These are phyloP conservation scores for Xanthoparmelia taractica DNA, from an alignment of 495 filamentous ascomycete genomes.

Conservation along the genomic window DNA sequence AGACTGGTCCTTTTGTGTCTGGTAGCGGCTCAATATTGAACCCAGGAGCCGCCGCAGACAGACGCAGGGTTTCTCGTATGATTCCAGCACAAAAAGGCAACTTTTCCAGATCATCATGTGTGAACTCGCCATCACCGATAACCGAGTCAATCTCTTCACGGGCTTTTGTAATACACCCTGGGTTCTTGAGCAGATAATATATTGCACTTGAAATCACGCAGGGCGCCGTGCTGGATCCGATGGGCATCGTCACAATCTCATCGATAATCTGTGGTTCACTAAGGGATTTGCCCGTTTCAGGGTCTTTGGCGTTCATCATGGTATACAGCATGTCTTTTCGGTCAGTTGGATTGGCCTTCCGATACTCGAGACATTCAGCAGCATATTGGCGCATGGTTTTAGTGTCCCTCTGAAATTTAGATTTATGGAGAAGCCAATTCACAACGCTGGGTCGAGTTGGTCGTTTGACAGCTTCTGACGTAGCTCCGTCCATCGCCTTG, in stretches of 20 bases:
- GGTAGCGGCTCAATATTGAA: constrained; percentile 52
- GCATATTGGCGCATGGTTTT: constrained; percentile 50
- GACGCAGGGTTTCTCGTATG: constrained; percentile 64
- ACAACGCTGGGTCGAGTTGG: constrained; percentile 36
- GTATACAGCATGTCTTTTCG: constrained; percentile 64
- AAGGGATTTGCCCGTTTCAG: constrained; percentile 56
- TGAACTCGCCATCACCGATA: constrained; percentile 31
- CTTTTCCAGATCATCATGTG: constrained; percentile 52
- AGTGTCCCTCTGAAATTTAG: constrained; percentile 50
- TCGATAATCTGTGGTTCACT: constrained; percentile 55
- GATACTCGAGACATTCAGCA: constrained; percentile 49
- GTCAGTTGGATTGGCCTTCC: constrained; percentile 44
- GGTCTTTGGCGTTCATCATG: constrained; percentile 60
- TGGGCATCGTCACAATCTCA: constrained; percentile 52
- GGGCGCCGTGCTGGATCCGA: constrained; percentile 40
- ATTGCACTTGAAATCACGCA: constrained; percentile 40
- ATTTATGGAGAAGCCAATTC: constrained; percentile 36
- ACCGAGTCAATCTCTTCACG: constrained; percentile 39
- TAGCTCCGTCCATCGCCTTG: constrained; percentile 36
- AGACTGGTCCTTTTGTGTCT: constrained; percentile 43
- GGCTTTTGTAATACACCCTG: constrained; percentile 31
- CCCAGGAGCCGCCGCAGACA: constrained; percentile 56
- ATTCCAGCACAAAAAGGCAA: constrained; percentile 58
- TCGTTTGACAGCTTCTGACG: constrained; percentile 38
- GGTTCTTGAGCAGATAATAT: constrained; percentile 41